Evolutionary conservation across 108 stramenopile genomes (phyloP).

Genomic region (Nitzschia sp.): DNA sequence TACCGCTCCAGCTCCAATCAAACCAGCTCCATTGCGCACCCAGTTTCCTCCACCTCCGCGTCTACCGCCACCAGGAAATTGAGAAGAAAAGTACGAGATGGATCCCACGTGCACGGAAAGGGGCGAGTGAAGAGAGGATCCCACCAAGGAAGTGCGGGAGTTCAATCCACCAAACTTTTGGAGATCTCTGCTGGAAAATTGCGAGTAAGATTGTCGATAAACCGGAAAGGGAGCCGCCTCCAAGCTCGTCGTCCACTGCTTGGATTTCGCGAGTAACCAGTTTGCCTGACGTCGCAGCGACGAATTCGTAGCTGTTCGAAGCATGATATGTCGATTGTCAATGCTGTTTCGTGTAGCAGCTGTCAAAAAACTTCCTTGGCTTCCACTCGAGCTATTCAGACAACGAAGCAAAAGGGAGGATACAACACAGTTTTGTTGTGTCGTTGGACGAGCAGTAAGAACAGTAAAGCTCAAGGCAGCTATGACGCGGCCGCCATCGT

Average conservation of each 20-base stretch:
- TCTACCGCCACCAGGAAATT: slow-evolving; percentile 21
- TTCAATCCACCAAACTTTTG: neutral
- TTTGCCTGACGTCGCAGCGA: neutral
- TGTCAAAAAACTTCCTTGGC: too few species aligned
- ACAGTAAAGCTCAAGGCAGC: too few species aligned
- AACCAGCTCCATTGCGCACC: slow-evolving; percentile 42
- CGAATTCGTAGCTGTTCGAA: neutral
- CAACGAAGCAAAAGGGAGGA: too few species aligned
- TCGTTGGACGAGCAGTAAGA: too few species aligned
- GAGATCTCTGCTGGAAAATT: neutral
- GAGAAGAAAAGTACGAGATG: slow-evolving; percentile 44
- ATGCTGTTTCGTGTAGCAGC: too few species aligned
- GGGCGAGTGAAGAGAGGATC: slow-evolving; percentile 1
- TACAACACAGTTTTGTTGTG: too few species aligned
- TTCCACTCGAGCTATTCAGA: too few species aligned
- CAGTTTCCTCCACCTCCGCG: slow-evolving; percentile 44
- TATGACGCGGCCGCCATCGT: too few species aligned
- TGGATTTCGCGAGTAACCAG: neutral
- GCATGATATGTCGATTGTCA: slow-evolving; percentile 5
- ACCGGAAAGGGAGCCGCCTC: neutral
- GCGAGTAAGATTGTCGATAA: neutral
- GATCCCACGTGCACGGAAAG: slow-evolving; percentile 20
- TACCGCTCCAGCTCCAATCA: slow-evolving; percentile 65
- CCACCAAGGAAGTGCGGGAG: slow-evolving; percentile 5
- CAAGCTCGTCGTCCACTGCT: neutral